These are phyloP conservation scores for Cyberlindnera nakhonratchasimensis DNA, from an alignment of 805 yeast species.

Conservation along the genomic window DNA sequence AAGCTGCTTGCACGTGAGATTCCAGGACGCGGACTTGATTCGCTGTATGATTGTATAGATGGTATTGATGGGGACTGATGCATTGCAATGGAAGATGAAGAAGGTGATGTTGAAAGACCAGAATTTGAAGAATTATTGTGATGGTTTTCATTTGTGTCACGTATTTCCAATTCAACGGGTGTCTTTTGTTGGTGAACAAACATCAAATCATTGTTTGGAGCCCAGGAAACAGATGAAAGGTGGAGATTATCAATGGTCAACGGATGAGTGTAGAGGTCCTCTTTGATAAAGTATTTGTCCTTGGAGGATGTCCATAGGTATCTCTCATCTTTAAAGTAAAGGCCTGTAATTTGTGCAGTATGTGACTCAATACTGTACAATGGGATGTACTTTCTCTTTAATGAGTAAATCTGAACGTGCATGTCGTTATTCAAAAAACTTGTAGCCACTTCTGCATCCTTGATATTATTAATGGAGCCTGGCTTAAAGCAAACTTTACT, in stretches of 20 bases:
- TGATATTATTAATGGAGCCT: constrained; percentile 36
- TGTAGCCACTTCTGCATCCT: constrained; percentile 66
- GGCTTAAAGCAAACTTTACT: constrained; percentile 71
- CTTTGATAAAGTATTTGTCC: constrained; percentile 46
- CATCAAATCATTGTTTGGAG: constrained; percentile 45
- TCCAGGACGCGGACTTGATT: constrained; percentile 25
- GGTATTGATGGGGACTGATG: no score
- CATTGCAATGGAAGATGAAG: constrained; percentile 10
- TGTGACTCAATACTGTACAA: constrained; percentile 49
- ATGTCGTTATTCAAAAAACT: constrained; percentile 69
- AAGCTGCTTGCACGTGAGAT: constrained; percentile 23
- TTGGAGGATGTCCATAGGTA: constrained; percentile 47
- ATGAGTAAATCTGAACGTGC: constrained; percentile 63
- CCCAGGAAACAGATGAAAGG: constrained; percentile 56
- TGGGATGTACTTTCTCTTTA: constrained; percentile 72
- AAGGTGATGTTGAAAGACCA: constrained; percentile 19
- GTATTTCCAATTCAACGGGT: constrained; percentile 4
- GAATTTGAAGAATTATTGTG: not conserved
- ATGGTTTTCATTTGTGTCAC: constrained; percentile 4
- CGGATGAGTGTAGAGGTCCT: constrained; percentile 43
- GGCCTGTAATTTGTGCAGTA: constrained; percentile 49
- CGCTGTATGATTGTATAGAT: constrained; percentile 12
- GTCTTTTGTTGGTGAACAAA: constrained; percentile 46
- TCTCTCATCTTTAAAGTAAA: constrained; percentile 48
- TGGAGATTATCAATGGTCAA: constrained; percentile 49